phyloP scores from a whole-genome alignment of 1,284 basidiomycete genomes.

The Rhodotorula sp. region DNA sequence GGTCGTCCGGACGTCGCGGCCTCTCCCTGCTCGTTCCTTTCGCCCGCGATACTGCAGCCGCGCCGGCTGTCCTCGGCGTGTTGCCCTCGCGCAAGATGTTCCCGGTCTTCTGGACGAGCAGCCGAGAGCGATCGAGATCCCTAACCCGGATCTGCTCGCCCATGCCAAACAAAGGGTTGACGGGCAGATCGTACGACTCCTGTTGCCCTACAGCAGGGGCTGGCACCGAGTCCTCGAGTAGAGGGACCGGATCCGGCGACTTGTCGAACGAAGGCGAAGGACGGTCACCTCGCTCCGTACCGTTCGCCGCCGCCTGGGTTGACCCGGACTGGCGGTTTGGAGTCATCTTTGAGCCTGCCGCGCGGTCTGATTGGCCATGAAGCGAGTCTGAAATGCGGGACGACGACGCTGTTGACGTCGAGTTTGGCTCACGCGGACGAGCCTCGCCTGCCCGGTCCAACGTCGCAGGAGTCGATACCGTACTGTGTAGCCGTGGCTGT shows the following conservation, averaged over 20 bases:
- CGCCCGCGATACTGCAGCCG: neutral
- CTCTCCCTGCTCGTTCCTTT: neutral
- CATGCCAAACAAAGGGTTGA: constrained; percentile 31
- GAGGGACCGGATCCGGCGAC: neutral
- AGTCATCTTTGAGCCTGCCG: neutral
- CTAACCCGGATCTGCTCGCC: constrained; percentile 10
- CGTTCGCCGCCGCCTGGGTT: neutral
- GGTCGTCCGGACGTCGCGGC: neutral
- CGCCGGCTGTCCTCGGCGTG: neutral
- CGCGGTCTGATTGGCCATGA: neutral
- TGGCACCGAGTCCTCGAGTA: neutral
- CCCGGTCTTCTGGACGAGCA: constrained; percentile 13
- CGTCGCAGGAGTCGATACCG: too few species aligned
- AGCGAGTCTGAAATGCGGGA: neutral
- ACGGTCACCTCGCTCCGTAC: neutral
- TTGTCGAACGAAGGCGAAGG: neutral
- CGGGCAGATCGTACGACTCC: neutral
- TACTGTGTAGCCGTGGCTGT: neutral
- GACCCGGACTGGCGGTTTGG: too few species aligned
- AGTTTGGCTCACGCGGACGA: neutral
- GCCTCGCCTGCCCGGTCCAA: neutral
- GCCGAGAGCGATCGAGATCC: constrained; percentile 2
- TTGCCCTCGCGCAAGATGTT: constrained; percentile 10
- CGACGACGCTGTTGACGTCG: neutral
- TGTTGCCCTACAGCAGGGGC: neutral